Conservation (phyloP, 164 flowering plant species). For the Chimonanthus salicifolius region DNA sequence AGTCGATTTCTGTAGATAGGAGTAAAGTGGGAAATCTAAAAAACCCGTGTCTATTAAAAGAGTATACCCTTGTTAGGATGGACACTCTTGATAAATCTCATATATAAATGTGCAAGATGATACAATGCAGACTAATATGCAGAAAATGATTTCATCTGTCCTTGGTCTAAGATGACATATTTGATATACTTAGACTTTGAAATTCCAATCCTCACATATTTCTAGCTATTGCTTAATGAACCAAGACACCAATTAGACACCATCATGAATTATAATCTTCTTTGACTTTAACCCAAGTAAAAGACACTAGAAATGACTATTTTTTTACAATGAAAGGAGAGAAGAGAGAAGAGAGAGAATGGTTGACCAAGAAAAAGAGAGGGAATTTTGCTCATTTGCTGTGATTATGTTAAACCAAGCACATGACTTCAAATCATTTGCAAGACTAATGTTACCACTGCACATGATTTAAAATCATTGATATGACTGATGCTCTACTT, state of each 20-base stretch:
- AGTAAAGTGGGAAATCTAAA: too few species aligned
- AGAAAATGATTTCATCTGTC: too few species aligned
- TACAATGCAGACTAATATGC: too few species aligned
- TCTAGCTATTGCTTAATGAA: too few species aligned
- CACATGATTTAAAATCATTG: background rate
- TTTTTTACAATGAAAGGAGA: background rate
- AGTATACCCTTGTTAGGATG: too few species aligned
- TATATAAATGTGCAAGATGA: too few species aligned
- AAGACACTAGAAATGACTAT: background rate
- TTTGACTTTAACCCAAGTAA: background rate
- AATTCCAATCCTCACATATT: too few species aligned
- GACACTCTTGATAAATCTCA: too few species aligned
- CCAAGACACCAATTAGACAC: background rate
- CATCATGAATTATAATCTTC: background rate
- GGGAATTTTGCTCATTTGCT: background rate
- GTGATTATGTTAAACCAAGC: background rate
- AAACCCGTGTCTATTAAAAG: too few species aligned
- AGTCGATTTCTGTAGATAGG: too few species aligned
- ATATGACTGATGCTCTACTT: background rate
- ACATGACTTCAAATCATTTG: background rate
- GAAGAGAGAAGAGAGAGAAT: background rate
- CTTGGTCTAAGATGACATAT: too few species aligned
- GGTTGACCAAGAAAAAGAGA: background rate
- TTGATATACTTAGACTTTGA: too few species aligned
- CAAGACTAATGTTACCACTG: background rate